Base-by-base conservation (phyloP, 768 basidiomycete genomes). In the Astraeus odoratus region DNA sequence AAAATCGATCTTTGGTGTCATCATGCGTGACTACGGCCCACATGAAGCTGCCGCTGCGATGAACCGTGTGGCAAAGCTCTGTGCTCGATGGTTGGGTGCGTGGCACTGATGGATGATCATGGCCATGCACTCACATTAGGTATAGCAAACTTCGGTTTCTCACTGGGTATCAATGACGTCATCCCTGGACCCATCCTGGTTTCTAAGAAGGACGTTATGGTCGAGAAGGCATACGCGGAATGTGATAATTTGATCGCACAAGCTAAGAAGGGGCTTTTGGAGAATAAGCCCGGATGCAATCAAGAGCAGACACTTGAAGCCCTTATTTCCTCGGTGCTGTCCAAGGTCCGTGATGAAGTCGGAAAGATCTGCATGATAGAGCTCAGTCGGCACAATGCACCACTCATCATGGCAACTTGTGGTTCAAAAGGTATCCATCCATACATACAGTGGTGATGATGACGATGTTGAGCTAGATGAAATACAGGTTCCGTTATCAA, bases 401-500 rank as follows among this genome's bases (percentile, higher is more conserved):
- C 96, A 2, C 70, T 96, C 3, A 95, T 97, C 69, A 98, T 98
- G 96, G 95, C 96, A 41, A 96, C 92, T 31, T 97, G 94, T 68
- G 95, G 95, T 63, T 98, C 96, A 5, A 98, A 98, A 76, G 96
- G 95, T 88, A 38, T 66, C 52, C 16, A 35, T 44, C 22, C 8
- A 6, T 40, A 43, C 25, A 26, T 12, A 34, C 0, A 9, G 41
- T n/a, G 1, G 16, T 43, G 37, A 29, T 43, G 8, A 46, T 6
- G 25, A 16, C 43, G 13, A 49, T 7, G 5, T 27, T 9, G 13
- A 31, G 47, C 35, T 8, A n/a, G 33, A n/a, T 31, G 5, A 50
- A 86, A n/a, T n/a, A n/a, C n/a, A n/a, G 95, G 96, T 64, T 98
- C 96, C 57, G 89, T 92, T 51, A 95, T 99, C 68, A 99, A 99